Percentiles rank a stretch among this genome's conserved stretches.
phyloP scores from a whole-genome alignment of 176 grass and related monocot species.

The Aegilops sharonensis region DNA sequence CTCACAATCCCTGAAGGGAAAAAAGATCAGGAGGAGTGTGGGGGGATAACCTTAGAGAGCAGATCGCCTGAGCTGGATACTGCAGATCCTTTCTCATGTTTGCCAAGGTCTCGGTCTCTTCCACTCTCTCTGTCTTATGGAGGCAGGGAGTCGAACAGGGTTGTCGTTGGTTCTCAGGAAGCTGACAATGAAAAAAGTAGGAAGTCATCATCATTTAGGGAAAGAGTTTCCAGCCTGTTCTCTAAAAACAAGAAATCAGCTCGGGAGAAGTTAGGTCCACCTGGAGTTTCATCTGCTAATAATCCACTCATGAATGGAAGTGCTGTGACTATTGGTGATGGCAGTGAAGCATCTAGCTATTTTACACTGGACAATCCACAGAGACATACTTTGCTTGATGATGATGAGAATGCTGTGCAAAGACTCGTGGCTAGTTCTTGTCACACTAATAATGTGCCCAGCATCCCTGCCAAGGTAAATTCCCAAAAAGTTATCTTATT shows the following conservation, averaged over 20 bases:
- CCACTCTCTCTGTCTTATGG: slow-evolving; percentile 59
- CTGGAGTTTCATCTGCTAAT: background rate
- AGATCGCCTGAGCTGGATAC: slow-evolving; percentile 30
- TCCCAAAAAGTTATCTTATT: background rate
- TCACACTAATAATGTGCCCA: slow-evolving; percentile 21
- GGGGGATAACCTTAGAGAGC: slow-evolving; percentile 19
- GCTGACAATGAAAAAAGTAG: slow-evolving; percentile 52
- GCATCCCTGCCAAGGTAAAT: slow-evolving; percentile 57
- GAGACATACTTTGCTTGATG: background rate
- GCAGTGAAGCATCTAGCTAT: slow-evolving; percentile 24
- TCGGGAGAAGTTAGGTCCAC: slow-evolving; percentile 32
- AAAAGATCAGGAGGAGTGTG: slow-evolving; percentile 46
- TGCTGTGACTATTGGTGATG: slow-evolving; percentile 5
- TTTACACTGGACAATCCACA: slow-evolving; percentile 11
- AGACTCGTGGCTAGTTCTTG: slow-evolving; percentile 34
- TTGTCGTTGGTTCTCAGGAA: slow-evolving; percentile 27
- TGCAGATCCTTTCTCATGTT: slow-evolving; percentile 35
- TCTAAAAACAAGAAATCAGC: slow-evolving; percentile 65
- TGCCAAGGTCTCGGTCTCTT: slow-evolving; percentile 73
- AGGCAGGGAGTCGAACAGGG: slow-evolving; percentile 30
- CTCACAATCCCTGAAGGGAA: slow-evolving; percentile 67
- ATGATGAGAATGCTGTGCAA: slow-evolving; percentile 25
- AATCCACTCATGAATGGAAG: slow-evolving; percentile 20
- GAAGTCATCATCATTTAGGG: slow-evolving; percentile 68
- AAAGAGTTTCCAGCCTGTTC: slow-evolving; percentile 78